phyloP scores from a whole-genome alignment of 2,329 filamentous ascomycete species.

The Colletotrichum chlorophyti region DNA sequence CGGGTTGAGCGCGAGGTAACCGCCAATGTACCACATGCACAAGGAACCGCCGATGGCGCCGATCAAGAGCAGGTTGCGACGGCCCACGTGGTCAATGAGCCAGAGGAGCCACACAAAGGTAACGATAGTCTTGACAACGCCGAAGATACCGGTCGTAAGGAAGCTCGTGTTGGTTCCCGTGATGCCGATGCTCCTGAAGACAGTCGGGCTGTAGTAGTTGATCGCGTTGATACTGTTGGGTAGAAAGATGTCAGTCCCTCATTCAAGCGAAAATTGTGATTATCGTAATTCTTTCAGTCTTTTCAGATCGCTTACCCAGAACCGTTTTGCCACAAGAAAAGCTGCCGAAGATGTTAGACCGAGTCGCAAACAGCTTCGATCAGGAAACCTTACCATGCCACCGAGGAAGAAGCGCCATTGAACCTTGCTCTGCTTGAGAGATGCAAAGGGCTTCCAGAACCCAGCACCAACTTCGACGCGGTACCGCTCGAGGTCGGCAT shows the following conservation, averaged over 20 bases:
- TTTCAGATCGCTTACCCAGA: conserved; percentile 35
- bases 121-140: conserved; percentile 74
- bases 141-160: conserved; percentile 76
- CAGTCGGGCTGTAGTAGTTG: conserved; percentile 76
- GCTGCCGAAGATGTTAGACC: conserved; percentile 30
- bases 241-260: conserved; percentile 9
- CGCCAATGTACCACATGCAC: conserved; percentile 67
- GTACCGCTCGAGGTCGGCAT: conserved; percentile 72
- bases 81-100: conserved; percentile 67
- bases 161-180: conserved; percentile 52
- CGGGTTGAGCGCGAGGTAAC: conserved; percentile 55
- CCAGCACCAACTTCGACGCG: conserved; percentile 68
- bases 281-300: no score
- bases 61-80: conserved; percentile 66
- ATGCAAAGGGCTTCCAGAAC: conserved; percentile 76
- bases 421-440: conserved; percentile 61
- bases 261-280: no score
- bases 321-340: conserved; percentile 84
- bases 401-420: conserved; percentile 78
- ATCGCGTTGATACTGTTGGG: conserved; percentile 74
- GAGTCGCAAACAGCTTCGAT: neutral
- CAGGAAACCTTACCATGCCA: conserved; percentile 49
- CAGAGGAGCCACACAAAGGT: conserved; percentile 74
- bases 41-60: conserved; percentile 63
- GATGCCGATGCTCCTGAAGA: conserved; percentile 64